A percentile compares a stretch with the other conserved stretches of the same genome.
Conservation (phyloP, 371 early-diverging fungal species). For the Massospora cicadina region DNA sequence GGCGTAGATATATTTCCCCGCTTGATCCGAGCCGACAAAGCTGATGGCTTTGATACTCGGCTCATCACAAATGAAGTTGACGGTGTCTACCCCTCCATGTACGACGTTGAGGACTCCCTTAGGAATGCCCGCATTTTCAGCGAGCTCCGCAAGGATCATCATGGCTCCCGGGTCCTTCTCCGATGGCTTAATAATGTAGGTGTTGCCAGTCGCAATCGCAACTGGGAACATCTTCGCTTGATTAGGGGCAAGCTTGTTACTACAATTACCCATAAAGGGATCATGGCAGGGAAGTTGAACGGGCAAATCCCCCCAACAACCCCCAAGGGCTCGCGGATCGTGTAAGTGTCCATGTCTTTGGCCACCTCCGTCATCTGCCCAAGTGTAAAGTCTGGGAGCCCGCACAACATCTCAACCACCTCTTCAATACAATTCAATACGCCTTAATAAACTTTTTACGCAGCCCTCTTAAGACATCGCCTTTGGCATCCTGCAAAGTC, state of each 20-base stretch:
- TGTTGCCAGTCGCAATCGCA: slow-evolving; percentile 80
- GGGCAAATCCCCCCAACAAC: slow-evolving; percentile 91
- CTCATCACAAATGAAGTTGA: slow-evolving; percentile 82
- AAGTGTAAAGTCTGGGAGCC: slow-evolving; percentile 56
- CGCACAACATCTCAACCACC: slow-evolving; percentile 82
- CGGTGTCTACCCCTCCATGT: slow-evolving; percentile 76
- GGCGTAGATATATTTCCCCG: slow-evolving; percentile 74
- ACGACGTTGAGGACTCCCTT: slow-evolving; percentile 87
- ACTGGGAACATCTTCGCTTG: slow-evolving; percentile 86
- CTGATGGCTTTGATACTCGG: slow-evolving; percentile 80
- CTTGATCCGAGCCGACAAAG: slow-evolving; percentile 85
- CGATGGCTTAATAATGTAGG: slow-evolving; percentile 79
- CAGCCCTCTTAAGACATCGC: slow-evolving; percentile 74
- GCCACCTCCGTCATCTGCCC: slow-evolving; percentile 74
- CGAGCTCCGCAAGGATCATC: slow-evolving; percentile 80
- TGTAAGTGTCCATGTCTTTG: slow-evolving; percentile 92
- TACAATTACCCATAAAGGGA: slow-evolving; percentile 30
- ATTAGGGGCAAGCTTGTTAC: background rate
- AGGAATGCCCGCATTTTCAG: slow-evolving; percentile 84
- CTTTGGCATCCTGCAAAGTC: slow-evolving; percentile 82
- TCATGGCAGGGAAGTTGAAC: slow-evolving; percentile 95
- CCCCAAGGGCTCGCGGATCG: slow-evolving; percentile 85
- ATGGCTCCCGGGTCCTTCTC: slow-evolving; percentile 92
- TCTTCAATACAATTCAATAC: slow-evolving; percentile 16
- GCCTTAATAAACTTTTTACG: slow-evolving; percentile 15